These are phyloP conservation scores for Aotearoamyces nothofagi DNA, from an alignment of 2,329 filamentous ascomycete genomes.

Conservation along the genomic window DNA sequence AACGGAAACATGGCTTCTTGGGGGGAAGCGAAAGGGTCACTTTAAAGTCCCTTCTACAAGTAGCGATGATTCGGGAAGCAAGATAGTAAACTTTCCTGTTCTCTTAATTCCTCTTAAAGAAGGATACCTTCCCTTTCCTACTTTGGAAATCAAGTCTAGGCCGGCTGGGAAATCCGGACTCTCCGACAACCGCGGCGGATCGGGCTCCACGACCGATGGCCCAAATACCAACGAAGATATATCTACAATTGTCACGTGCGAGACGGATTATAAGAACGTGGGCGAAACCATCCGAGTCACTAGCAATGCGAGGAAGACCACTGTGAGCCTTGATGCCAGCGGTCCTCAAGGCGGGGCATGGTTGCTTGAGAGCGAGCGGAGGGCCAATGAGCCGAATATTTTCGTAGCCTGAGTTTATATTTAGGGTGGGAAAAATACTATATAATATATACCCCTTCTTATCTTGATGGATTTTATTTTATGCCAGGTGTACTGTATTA, in stretches of 20 bases:
- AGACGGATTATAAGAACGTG: slow-evolving; percentile 67
- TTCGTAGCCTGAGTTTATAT: too few species aligned
- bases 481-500: too few species aligned
- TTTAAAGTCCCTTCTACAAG: slow-evolving; percentile 42
- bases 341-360: slow-evolving; percentile 50
- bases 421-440: too few species aligned
- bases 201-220: slow-evolving; percentile 8
- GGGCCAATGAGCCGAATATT: slow-evolving; percentile 4
- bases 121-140: slow-evolving; percentile 65
- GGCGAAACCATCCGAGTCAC: slow-evolving; percentile 66
- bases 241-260: slow-evolving; percentile 35
- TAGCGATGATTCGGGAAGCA: slow-evolving; percentile 26
- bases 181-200: slow-evolving; percentile 8
- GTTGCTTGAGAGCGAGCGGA: slow-evolving; percentile 44
- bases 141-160: slow-evolving; percentile 60
- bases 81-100: slow-evolving; percentile 42
- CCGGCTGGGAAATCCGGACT: slow-evolving; percentile 17
- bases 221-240: slow-evolving; percentile 10
- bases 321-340: slow-evolving; percentile 54
- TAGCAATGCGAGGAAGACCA: slow-evolving; percentile 55
- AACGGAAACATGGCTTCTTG: slow-evolving; percentile 69
- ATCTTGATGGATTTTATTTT: too few species aligned
- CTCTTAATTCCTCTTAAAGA: slow-evolving; percentile 67
- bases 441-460: too few species aligned
- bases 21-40: slow-evolving; percentile 64